A percentile compares a stretch with the other conserved stretches of the same genome.
Conservation (phyloP, 257 asterid species). For the Eucommia ulmoides region DNA sequence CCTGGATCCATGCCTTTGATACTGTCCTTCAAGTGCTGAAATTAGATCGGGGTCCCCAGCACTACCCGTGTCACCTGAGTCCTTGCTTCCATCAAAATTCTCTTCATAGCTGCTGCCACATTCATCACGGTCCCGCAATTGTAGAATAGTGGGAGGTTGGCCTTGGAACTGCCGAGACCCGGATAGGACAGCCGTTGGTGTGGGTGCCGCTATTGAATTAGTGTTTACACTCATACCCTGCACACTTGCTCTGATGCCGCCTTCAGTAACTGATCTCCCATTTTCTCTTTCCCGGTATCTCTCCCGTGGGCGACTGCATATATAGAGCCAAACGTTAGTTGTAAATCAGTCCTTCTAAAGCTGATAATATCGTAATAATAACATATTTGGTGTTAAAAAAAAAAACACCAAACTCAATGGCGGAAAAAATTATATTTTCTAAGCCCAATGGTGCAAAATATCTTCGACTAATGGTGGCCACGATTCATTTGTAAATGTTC, state of each 20-base stretch:
- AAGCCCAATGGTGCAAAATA: too few species aligned
- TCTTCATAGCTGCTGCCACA: constrained; percentile 75
- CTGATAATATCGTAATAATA: too few species aligned
- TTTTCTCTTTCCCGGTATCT: constrained; percentile 85
- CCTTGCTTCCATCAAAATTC: constrained; percentile 64
- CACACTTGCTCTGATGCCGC: constrained; percentile 39
- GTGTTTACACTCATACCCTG: constrained; percentile 31
- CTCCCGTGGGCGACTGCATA: constrained; percentile 44
- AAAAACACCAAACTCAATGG: too few species aligned
- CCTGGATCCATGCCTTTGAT: constrained; percentile 60
- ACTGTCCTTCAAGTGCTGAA: constrained; percentile 63
- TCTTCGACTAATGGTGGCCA: too few species aligned
- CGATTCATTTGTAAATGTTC: too few species aligned
- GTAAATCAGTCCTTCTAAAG: too few species aligned
- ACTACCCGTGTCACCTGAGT: constrained; percentile 82
- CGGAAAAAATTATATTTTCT: too few species aligned
- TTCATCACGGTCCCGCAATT: constrained; percentile 78
- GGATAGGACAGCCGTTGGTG: constrained; percentile 36
- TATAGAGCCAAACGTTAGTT: too few species aligned
- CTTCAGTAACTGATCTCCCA: constrained; percentile 48
- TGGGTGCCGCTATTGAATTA: constrained; percentile 14
- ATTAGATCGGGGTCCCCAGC: constrained; percentile 67
- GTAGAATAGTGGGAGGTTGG: constrained; percentile 63
- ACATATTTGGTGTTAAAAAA: too few species aligned
- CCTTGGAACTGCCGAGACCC: constrained; percentile 60